Base-by-base conservation (phyloP, 2,329 filamentous ascomycete genomes). In the Trichoderma oligosporum region DNA sequence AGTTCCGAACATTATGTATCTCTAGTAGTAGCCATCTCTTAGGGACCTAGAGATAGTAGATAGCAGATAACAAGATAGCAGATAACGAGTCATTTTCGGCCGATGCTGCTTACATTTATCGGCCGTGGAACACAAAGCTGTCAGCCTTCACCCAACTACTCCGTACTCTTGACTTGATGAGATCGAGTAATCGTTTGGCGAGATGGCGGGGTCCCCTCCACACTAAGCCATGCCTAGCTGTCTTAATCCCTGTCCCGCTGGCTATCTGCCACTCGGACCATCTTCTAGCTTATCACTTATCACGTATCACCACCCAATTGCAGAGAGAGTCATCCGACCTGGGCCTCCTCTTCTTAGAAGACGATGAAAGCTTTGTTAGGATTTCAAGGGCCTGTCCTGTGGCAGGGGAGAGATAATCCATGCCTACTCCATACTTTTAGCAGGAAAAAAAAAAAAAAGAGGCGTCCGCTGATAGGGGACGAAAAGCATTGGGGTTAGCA, bases 101-200 rank as follows among this genome's bases (percentile, higher is more conserved):
- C 16, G 35, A 7, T 18, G 14, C 12, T 7, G 35, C 7, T 22
- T 31, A 25, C 45, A 27, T 24, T 49, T 56, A 56, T 56, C 54
- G 44, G 31, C 6, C 33, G 7, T 38, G 7, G 7, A 38, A 18
- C 9, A 22, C 9, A 18, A 7, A 5, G 9, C 18, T n/a, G 7
- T 22, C 48, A 31, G 48, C 44, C 47, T 51, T 27, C 27, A 11
- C 41, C 22, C 46, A 36, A 36, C 14, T 46, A 14, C 29, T 11
- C 64, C 29, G 12, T 46, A 14, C 29, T 11, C 64, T 63, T 76
- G 74, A 76, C 74, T 76, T 73, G 73, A 76, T 76, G 67, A 65
- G 67, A 76, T 76, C 70, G 71, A 74, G 74, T 76, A 76, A 76
- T 48, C 12, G 33, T 18, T 46, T 22, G 45, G 51, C 51, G 41